phyloP scores from a whole-genome alignment of 495 filamentous ascomycete genomes.

The Cercophora samala region DNA sequence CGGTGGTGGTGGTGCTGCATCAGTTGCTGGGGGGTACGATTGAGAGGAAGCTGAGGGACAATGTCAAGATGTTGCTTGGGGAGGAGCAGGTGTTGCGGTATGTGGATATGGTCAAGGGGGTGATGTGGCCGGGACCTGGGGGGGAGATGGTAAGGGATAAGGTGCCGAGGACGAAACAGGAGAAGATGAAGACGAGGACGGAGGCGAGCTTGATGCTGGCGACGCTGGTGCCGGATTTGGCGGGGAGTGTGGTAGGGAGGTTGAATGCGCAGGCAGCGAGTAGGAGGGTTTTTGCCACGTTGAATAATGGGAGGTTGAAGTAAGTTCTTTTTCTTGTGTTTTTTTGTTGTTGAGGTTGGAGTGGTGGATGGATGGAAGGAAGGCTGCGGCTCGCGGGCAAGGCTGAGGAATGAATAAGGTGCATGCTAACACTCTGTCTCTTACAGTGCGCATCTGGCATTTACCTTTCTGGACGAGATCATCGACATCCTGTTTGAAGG shows the following conservation, averaged over 20 bases:
- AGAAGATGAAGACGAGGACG: conserved; percentile 65
- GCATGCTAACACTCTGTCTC: background rate
- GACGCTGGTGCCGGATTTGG: conserved; percentile 75
- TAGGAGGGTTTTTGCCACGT: conserved; percentile 71
- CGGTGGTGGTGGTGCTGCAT: conserved; percentile 91
- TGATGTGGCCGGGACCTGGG: conserved; percentile 73
- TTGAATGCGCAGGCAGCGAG: conserved; percentile 82
- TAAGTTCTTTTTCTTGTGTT: conserved; percentile 37
- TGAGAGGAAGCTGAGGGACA: conserved; percentile 88
- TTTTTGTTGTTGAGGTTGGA: too few relatives aligned
- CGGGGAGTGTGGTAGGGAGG: conserved; percentile 78
- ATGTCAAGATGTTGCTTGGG: conserved; percentile 61
- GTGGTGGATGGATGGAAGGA: background rate
- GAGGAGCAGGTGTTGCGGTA: conserved; percentile 79
- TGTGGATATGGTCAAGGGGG: conserved; percentile 63
- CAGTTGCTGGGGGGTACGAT: conserved; percentile 84
- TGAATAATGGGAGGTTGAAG: conserved; percentile 76
- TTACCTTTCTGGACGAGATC: conserved; percentile 76
- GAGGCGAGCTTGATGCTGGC: conserved; percentile 80
- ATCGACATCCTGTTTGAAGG: conserved; percentile 65
- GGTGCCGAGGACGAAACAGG: conserved; percentile 55
- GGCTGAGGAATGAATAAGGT: background rate
- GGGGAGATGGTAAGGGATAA: conserved; percentile 54
- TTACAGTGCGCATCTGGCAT: conserved; percentile 69
- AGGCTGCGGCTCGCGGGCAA: background rate